phyloP scores from a whole-genome alignment of 768 basidiomycete species.

The Collybia sp. region DNA sequence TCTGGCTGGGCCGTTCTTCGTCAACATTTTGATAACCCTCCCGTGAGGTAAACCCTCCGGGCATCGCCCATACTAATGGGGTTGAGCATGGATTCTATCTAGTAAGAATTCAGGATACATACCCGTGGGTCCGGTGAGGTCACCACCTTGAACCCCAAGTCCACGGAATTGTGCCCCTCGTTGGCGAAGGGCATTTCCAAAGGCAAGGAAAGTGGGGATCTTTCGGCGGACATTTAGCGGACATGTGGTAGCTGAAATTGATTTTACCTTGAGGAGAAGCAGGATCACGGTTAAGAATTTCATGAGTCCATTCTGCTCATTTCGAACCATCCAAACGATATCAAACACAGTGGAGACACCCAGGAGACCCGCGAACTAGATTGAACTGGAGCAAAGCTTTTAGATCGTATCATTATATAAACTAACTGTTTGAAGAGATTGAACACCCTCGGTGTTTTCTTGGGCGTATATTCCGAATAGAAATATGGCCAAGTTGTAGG shows the following conservation, averaged over 20 bases:
- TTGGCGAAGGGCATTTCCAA: slow-evolving; percentile 48
- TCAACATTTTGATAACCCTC: slow-evolving; percentile 64
- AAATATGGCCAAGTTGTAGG: slow-evolving; percentile 81
- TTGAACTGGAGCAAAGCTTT: slow-evolving; percentile 1
- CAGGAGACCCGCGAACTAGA: slow-evolving; percentile 62
- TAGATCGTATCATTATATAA: background rate
- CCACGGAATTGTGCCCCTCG: slow-evolving; percentile 53
- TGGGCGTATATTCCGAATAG: slow-evolving; percentile 74
- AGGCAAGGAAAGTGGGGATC: slow-evolving; percentile 58
- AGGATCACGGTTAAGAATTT: slow-evolving; percentile 51
- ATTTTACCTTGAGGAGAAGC: slow-evolving; percentile 51
- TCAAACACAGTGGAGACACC: slow-evolving; percentile 62
- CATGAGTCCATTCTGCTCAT: slow-evolving; percentile 51
- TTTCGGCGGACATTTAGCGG: slow-evolving; percentile 15
- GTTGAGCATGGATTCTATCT: slow-evolving; percentile 4
- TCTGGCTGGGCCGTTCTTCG: slow-evolving; percentile 34
- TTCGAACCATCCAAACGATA: slow-evolving; percentile 60
- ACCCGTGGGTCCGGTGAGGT: slow-evolving; percentile 56
- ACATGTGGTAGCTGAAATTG: background rate
- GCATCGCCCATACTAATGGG: slow-evolving; percentile 72
- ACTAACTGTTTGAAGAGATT: slow-evolving; percentile 61
- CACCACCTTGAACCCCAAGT: slow-evolving; percentile 39
- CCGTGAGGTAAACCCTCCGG: slow-evolving; percentile 62
- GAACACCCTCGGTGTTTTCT: slow-evolving; percentile 59
- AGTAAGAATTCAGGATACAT: slow-evolving; percentile 6